A percentile compares a stretch with the other conserved stretches of the same genome.
Evolutionary conservation across 2,329 filamentous ascomycete species (phyloP).

Genomic region (Cladosporium phlei): DNA sequence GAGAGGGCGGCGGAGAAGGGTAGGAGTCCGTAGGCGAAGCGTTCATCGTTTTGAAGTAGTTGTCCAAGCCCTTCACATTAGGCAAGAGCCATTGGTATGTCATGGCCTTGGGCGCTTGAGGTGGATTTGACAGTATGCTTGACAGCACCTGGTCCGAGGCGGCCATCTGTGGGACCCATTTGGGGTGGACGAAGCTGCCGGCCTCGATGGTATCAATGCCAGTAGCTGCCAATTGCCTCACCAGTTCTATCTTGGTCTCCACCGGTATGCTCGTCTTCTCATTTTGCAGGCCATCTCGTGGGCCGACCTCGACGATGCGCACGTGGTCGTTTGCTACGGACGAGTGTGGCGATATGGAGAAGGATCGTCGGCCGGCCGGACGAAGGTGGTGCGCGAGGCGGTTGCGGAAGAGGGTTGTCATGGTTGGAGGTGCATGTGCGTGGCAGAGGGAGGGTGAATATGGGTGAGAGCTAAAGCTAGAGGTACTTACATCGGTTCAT

Average conservation of each 20-base stretch:
- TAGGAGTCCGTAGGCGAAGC: conserved; percentile 38
- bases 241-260: conserved; percentile 70
- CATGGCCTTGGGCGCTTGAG: conserved; percentile 51
- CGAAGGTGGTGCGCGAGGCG: conserved; percentile 5
- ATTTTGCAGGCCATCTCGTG: conserved; percentile 82
- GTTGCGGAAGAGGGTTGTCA: conserved; percentile 6
- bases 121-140: conserved; percentile 58
- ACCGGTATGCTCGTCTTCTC: conserved; percentile 68
- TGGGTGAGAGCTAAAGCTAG: no score
- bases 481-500: no score
- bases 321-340: conserved; percentile 38
- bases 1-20: conserved; percentile 29
- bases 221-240: conserved; percentile 62
- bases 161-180: conserved; percentile 85
- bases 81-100: conserved; percentile 78
- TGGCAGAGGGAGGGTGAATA: no score
- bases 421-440: not conserved
- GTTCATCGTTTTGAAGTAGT: conserved; percentile 52
- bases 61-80: conserved; percentile 67
- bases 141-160: conserved; percentile 71
- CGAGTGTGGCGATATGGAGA: conserved; percentile 23
- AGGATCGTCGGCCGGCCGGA: conserved; percentile 16
- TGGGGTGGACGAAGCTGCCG: conserved; percentile 76
- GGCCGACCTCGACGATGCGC: conserved; percentile 74
- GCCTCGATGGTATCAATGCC: conserved; percentile 72